Conservation (phyloP, 2,329 filamentous ascomycete species). For the Ceratocystis eucalypticola region DNA sequence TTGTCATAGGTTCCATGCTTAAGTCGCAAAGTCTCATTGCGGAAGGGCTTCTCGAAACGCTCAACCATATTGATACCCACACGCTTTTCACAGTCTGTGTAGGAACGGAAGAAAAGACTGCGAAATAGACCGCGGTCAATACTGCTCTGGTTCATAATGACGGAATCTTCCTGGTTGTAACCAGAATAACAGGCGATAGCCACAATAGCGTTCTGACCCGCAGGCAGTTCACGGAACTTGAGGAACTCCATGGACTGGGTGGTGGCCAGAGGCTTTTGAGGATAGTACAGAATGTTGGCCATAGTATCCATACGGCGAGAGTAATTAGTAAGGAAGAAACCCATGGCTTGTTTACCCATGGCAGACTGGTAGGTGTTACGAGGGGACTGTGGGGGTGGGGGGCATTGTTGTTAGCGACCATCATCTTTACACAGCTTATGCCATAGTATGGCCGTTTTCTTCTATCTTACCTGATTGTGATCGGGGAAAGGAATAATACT, state of each 20-base stretch:
- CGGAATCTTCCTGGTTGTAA: slow-evolving; percentile 99
- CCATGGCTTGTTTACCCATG: slow-evolving; percentile 99
- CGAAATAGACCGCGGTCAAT: slow-evolving; percentile 96
- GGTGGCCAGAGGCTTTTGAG: slow-evolving; percentile 90
- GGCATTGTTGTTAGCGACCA: slow-evolving; percentile 25
- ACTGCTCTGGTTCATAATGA: slow-evolving; percentile 99
- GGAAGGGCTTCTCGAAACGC: slow-evolving; percentile 86
- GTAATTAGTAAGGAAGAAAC: slow-evolving; percentile 96
- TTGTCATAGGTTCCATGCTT: slow-evolving; percentile 97
- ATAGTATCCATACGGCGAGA: slow-evolving; percentile 97
- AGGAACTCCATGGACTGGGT: slow-evolving; percentile 97
- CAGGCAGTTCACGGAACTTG: slow-evolving; percentile 92
- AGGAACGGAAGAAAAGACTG: slow-evolving; percentile 94
- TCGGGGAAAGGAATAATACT: slow-evolving; percentile 99
- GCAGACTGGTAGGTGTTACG: slow-evolving; percentile 98
- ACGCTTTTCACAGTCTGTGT: slow-evolving; percentile 93
- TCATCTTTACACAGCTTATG: neutral
- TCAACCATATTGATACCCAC: slow-evolving; percentile 89
- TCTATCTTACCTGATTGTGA: slow-evolving; percentile 64
- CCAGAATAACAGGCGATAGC: slow-evolving; percentile 95
- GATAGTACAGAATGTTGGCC: slow-evolving; percentile 98
- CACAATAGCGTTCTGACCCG: slow-evolving; percentile 95
- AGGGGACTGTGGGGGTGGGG: slow-evolving; percentile 49
- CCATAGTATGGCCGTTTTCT: neutral
- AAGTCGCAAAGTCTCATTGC: slow-evolving; percentile 74